These are phyloP conservation scores for Ceraceosorus bombacis DNA, from an alignment of 1,284 basidiomycete species.

Conservation along the genomic window DNA sequence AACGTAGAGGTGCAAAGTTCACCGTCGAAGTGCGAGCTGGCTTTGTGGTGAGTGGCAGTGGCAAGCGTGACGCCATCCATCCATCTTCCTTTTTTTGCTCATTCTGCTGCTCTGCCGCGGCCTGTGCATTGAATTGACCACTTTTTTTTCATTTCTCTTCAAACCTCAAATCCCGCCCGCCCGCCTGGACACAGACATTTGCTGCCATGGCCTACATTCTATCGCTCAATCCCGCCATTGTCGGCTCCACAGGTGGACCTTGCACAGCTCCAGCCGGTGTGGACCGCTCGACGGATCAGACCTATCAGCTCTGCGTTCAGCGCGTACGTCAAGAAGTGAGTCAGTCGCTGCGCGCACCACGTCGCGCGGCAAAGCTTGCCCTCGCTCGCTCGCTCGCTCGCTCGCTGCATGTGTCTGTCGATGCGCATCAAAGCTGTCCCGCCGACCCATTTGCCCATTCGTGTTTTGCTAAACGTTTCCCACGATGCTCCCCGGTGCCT, in stretches of 20 bases:
- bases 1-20: slow-evolving; percentile 68
- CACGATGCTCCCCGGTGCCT: too few species aligned
- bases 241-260: slow-evolving; percentile 69
- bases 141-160: not conserved
- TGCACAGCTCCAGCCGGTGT: slow-evolving; percentile 52
- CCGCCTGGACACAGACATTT: too few species aligned
- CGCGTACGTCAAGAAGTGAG: slow-evolving; percentile 53
- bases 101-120: not conserved
- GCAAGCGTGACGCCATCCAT: too few species aligned
- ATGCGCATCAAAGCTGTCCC: too few species aligned
- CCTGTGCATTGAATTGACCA: not conserved
- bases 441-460: too few species aligned
- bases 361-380: too few species aligned
- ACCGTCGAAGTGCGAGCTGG: slow-evolving; percentile 43
- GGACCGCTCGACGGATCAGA: slow-evolving; percentile 55
- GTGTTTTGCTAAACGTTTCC: too few species aligned
- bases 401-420: too few species aligned
- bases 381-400: too few species aligned
- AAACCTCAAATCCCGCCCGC: too few species aligned
- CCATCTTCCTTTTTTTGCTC: slow-evolving; percentile 22
- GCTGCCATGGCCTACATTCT: slow-evolving; percentile 52
- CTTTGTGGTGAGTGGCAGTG: slow-evolving; percentile 24
- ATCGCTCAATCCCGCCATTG: slow-evolving; percentile 59
- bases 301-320: slow-evolving; percentile 54
- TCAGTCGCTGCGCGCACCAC: too few species aligned